Conservation (phyloP, 805 yeast genomes). For the Ogataea glucozyma region DNA sequence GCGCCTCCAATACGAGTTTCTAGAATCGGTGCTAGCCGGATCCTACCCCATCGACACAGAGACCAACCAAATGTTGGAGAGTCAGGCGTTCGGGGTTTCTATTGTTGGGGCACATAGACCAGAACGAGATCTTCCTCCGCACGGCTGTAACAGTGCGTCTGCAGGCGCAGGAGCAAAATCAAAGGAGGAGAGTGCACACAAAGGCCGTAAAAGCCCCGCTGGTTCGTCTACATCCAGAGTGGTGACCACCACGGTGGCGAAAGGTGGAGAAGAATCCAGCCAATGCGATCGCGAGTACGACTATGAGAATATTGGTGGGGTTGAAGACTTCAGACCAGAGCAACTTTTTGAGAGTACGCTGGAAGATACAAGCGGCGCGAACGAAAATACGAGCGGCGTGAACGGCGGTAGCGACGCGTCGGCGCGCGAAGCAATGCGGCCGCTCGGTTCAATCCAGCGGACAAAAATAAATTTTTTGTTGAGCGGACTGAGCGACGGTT, state of each 20-base stretch:
- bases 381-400: not conserved
- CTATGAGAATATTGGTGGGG: too few relatives aligned
- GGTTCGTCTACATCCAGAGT: not conserved
- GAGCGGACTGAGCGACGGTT: conserved; percentile 4
- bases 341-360: conserved; percentile 8
- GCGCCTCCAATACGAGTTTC: not conserved
- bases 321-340: conserved; percentile 15
- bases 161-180: not conserved
- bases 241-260: too few relatives aligned
- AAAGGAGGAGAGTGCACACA: too few relatives aligned
- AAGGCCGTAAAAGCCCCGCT: too few relatives aligned
- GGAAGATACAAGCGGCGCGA: not conserved
- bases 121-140: not conserved
- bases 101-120: not conserved
- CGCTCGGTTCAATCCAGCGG: conserved; percentile 4
- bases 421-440: not conserved
- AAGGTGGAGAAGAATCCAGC: too few relatives aligned
- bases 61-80: conserved; percentile 1
- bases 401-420: not conserved
- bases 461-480: conserved; percentile 6
- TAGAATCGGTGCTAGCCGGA: conserved; percentile 3
- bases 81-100: not conserved
- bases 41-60: conserved; percentile 6
- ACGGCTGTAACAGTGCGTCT: conserved; percentile 1
- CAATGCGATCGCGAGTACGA: too few relatives aligned